phyloP scores from a whole-genome alignment of 192 early-diverging fungal species.

The Phlyctochytrium arcticum region DNA sequence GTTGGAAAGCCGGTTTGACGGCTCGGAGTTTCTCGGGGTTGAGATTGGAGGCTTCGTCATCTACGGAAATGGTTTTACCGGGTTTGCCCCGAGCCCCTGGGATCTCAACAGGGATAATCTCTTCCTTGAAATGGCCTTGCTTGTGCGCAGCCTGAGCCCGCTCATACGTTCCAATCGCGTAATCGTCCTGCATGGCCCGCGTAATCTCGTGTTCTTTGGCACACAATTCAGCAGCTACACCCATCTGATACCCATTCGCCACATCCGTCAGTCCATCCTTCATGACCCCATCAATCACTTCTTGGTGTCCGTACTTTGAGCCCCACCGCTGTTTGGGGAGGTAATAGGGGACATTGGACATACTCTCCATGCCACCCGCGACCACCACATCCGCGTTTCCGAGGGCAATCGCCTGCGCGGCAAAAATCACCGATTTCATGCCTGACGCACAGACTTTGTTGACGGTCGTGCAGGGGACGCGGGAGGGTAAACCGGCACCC shows the following conservation, averaged over 20 bases:
- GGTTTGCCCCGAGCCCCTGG: conserved; percentile 77
- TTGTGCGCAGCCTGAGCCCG: conserved; percentile 84
- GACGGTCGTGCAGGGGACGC: conserved; percentile 87
- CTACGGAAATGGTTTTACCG: conserved; percentile 66
- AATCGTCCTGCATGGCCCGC: conserved; percentile 85
- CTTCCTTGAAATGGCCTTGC: conserved; percentile 70
- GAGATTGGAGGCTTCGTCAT: conserved; percentile 80
- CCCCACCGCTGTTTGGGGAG: conserved; percentile 49
- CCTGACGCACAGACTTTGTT: conserved; percentile 99
- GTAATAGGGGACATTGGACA: conserved; percentile 89
- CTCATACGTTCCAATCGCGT: conserved; percentile 80
- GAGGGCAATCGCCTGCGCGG: conserved; percentile 54
- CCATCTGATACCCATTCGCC: conserved; percentile 49
- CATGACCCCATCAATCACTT: conserved; percentile 66
- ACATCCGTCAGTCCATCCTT: conserved; percentile 60
- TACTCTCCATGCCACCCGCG: conserved; percentile 96
- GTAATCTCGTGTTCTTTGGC: conserved; percentile 73
- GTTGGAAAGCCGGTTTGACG: conserved; percentile 82
- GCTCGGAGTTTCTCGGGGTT: conserved; percentile 84
- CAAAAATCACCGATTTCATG: conserved; percentile 92
- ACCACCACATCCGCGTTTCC: conserved; percentile 54
- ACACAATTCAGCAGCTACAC: conserved; percentile 57
- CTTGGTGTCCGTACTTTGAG: conserved; percentile 76
- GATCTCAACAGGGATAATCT: conserved; percentile 82
- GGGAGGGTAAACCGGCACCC: conserved; percentile 76